These are phyloP conservation scores for Spirogloea muscicola DNA, from an alignment of 139 green algal genomes.

Conservation along the genomic window DNA sequence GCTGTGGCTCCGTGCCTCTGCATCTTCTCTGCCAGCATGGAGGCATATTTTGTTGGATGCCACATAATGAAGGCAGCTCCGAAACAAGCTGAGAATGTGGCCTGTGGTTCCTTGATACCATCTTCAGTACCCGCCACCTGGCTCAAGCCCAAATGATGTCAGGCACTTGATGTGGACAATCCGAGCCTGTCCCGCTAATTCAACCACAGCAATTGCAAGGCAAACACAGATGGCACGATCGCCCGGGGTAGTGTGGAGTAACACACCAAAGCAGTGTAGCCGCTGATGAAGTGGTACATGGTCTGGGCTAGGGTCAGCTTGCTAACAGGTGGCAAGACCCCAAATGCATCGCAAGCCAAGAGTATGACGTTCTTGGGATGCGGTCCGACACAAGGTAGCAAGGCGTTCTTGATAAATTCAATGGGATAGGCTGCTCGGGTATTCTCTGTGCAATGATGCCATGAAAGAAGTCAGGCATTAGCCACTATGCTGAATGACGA, in stretches of 20 bases:
- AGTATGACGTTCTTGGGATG: conserved; percentile 70
- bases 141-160: no score
- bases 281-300: conserved; percentile 97
- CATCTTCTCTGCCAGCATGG: conserved; percentile 87
- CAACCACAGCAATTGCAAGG: no score
- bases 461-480: no score
- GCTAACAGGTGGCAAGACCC: conserved; percentile 83
- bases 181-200: no score
- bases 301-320: conserved; percentile 81
- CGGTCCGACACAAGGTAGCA: conserved; percentile 30
- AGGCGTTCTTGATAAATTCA: conserved; percentile 82
- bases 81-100: conserved; percentile 66
- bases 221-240: no score
- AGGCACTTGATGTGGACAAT: no score
- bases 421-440: conserved; percentile 93
- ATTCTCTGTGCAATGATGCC: no score
- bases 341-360: conserved; percentile 87
- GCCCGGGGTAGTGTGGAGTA: no score
- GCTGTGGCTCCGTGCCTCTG: conserved; percentile 69
- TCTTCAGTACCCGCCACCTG: conserved; percentile 87
- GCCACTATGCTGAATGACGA: no score
- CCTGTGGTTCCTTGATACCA: conserved; percentile 87
- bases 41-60: conserved; percentile 83
- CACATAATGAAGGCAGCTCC: conserved; percentile 64
- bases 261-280: conserved; percentile 95